Evolutionary conservation across 768 basidiomycete species (phyloP).

Genomic region (Phylloporus sp.): DNA sequence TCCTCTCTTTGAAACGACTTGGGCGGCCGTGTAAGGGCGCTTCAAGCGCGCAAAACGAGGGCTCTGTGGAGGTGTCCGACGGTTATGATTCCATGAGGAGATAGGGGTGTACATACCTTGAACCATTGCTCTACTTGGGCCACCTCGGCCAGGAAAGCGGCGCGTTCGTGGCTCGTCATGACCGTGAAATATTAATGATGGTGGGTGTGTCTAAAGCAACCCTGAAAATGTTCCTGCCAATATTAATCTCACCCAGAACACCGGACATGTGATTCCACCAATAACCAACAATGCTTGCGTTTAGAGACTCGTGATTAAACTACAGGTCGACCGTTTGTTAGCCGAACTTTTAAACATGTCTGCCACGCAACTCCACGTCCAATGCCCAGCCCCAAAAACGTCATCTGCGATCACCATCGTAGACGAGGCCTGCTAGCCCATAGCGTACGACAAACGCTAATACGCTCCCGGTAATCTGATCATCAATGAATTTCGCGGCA

Average conservation of each 20-base stretch:
- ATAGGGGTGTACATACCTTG: conserved; percentile 60
- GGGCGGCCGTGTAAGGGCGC: conserved; percentile 88
- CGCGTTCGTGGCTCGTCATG: conserved; percentile 60
- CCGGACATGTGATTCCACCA: conserved; percentile 24
- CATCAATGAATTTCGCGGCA: conserved; percentile 3
- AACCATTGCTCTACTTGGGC: conserved; percentile 86
- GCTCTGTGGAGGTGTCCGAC: conserved; percentile 41
- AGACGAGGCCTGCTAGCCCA: conserved; percentile 82
- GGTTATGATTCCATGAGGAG: not conserved
- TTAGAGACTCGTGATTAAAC: conserved; percentile 17
- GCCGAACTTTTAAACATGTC: not conserved
- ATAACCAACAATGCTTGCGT: not conserved
- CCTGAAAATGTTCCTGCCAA: not conserved
- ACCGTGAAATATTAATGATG: conserved; percentile 9
- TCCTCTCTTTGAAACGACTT: conserved; percentile 93
- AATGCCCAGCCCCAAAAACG: not conserved
- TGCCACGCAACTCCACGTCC: not conserved
- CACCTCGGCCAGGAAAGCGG: conserved; percentile 75
- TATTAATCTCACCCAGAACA: conserved; percentile 20
- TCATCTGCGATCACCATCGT: conserved; percentile 86
- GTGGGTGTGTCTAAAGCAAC: not conserved
- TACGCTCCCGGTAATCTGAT: conserved; percentile 66
- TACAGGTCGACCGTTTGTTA: not conserved
- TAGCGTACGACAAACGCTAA: conserved; percentile 86
- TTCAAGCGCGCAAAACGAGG: conserved; percentile 83